Base-by-base conservation (phyloP, 805 yeast genomes). In the Saccharomycopsis sp. region DNA sequence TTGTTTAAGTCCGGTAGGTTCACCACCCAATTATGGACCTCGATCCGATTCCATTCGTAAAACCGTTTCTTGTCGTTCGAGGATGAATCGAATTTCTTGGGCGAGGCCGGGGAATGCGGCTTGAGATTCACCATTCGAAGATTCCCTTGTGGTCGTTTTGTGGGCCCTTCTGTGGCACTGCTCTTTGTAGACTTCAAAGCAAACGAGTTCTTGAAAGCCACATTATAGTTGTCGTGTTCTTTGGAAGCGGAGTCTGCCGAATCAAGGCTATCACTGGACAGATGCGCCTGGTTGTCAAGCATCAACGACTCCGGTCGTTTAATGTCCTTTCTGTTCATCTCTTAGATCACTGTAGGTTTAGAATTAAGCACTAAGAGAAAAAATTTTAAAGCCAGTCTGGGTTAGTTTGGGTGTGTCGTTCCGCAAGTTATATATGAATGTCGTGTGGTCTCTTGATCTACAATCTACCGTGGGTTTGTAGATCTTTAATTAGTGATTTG, bases 11-110 rank as follows among this genome's bases (percentile, higher is more conserved):
- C 64, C 23, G 58, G 55, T 7, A 62, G 34, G 47, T 59, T 57
- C 2, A 58, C 41, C 2, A 62, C 29, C 64, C 64, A 62, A n/a
- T 60, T 62, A 44, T 62, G 62, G 14, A 62, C 64, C 23, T 62
- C 64, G 7, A 62, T 25, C 44, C 60, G 35, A 1, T 61, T 35
- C 64, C 64, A 62, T n/a, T 57, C 60, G 38, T 56, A 61, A 41
- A 61, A 61, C 44, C 41, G 56, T 12, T 44, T 44, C 35, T 59
- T 59, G 47, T 59, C 62, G 17, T 17, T 47, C 14, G 50, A 44
- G 34, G 44, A 53, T 17, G 58, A 57, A 8, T 60, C 63, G 2
- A 52, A 34, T 47, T 60, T 56, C n/a, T 58, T 58, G 5, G 63
- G 63, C 7, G 63, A 60, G 3, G 54, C 55, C 3, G 63, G 63